A percentile compares a stretch with the other conserved stretches of the same genome.
Conservation (phyloP, 2,329 filamentous ascomycete species). For the Davidsoniella eucalypti region DNA sequence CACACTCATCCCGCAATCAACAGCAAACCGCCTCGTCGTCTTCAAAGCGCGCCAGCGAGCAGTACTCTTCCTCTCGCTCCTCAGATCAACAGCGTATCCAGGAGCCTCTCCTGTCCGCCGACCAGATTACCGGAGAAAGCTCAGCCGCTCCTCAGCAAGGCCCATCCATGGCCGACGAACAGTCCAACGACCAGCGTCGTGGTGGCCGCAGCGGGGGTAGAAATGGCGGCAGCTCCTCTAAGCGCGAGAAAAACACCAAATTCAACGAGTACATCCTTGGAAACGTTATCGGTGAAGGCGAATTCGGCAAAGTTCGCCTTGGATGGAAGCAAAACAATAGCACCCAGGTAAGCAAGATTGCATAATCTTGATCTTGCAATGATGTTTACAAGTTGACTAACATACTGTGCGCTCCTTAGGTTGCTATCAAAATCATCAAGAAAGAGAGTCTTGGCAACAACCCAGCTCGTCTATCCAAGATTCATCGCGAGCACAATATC, state of each 20-base stretch:
- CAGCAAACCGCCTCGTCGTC: slow-evolving; percentile 1
- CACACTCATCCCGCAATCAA: not conserved
- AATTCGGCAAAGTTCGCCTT: slow-evolving; percentile 97
- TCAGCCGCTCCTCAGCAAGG: slow-evolving; percentile 26
- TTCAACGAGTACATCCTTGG: slow-evolving; percentile 94
- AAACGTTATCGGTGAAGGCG: slow-evolving; percentile 90
- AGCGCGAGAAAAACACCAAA: slow-evolving; percentile 55
- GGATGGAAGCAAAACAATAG: slow-evolving; percentile 95
- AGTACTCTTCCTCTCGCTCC: slow-evolving; percentile 16
- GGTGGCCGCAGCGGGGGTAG: slow-evolving; percentile 8
- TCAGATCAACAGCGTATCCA: slow-evolving; percentile 15
- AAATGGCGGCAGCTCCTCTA: slow-evolving; percentile 15
- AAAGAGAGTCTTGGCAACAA: slow-evolving; percentile 80
- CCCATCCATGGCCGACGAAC: slow-evolving; percentile 18
- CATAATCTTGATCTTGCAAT: not conserved
- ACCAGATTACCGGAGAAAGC: slow-evolving; percentile 20
- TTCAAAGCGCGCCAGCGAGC: not conserved
- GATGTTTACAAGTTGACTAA: not conserved
- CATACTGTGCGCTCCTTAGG: slow-evolving; percentile 30
- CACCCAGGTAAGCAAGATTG: slow-evolving; percentile 43
- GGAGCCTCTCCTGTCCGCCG: slow-evolving; percentile 9
- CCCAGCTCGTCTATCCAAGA: slow-evolving; percentile 80
- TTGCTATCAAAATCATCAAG: slow-evolving; percentile 95
- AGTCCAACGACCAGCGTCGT: slow-evolving; percentile 16
- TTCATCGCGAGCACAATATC: slow-evolving; percentile 92